phyloP scores from a whole-genome alignment of 495 filamentous ascomycete genomes.

The Penicillium arizonense region DNA sequence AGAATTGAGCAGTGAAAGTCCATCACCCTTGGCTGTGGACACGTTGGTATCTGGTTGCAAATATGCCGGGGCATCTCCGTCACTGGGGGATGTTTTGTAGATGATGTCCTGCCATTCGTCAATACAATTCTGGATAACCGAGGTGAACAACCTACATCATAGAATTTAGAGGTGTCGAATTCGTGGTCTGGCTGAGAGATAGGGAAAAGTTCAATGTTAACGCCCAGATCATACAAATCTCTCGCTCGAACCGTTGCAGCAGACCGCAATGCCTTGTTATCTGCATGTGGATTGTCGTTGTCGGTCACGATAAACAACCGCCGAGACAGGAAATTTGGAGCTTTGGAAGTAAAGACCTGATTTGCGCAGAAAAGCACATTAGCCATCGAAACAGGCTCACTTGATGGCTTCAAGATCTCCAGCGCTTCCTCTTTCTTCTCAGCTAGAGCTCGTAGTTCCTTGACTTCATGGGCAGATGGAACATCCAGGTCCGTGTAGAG shows the following conservation, averaged over 20 bases:
- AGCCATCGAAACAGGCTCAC: conserved; percentile 75
- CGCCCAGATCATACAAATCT: conserved; percentile 92
- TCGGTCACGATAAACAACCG: conserved; percentile 95
- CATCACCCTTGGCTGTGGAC: conserved; percentile 59
- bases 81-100: conserved; percentile 58
- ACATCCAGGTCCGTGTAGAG: conserved; percentile 86
- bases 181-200: conserved; percentile 71
- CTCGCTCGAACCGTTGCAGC: conserved; percentile 84
- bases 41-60: conserved; percentile 47
- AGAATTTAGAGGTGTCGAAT: conserved; percentile 87
- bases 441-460: conserved; percentile 66
- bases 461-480: conserved; percentile 84
- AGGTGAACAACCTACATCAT: conserved; percentile 62
- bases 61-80: conserved; percentile 65
- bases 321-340: conserved; percentile 88
- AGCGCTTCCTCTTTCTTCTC: conserved; percentile 67
- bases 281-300: conserved; percentile 80
- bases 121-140: background rate
- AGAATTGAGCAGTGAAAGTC: conserved; percentile 75
- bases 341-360: conserved; percentile 93
- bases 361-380: conserved; percentile 94
- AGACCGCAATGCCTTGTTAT: conserved; percentile 67
- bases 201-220: conserved; percentile 91
- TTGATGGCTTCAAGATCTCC: conserved; percentile 65
- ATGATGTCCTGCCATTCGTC: conserved; percentile 66